Evolutionary conservation across 2,329 filamentous ascomycete genomes (phyloP), one percentile per base, ranked within the genome.

Genomic region (Sporothrix luriei): DNA sequence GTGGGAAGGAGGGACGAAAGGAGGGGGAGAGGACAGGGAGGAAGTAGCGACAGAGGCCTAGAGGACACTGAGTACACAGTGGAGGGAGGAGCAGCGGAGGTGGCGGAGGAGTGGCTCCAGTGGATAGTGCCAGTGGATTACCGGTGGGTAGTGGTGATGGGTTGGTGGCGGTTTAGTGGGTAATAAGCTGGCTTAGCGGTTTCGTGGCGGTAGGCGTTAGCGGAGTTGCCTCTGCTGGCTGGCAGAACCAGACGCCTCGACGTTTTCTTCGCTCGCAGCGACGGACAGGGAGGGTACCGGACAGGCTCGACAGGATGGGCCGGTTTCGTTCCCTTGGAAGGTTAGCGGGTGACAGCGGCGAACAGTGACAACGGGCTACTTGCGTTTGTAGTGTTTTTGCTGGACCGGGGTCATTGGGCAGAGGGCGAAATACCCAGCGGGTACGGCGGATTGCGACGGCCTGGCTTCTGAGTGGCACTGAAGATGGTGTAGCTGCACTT

Each of bases 211-310:
- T 10, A 9, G 54, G 33, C 33, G 38, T 59, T 59, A 40, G 55
- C 55, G 55, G 19, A 40, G 55, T 59, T 21, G 11, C n/a, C 51
- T 55, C 26, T 29, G 51, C 51, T 26, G 51, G 51, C 11, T 54
- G 48, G 19, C n/a, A 33, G 33, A 9, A 9, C 33, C 9, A 7
- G 33, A 5, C 33, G 16, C 21, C 16, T n/a, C 21, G 19, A n/a
- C 46, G 7, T 19, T n/a, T 29, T 13, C 21, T 54, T 54, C 21
- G 10, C 7, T 54, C 21, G 24, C 14, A 40, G 55, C 55, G 55
- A 61, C 46, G 38, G 57, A 62, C 38, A 62, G 57, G 57, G 57
- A 62, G 57, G 57, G 57, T 33, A 61, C 24, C 43, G 55, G 55
- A 40, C 55, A 59, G 46, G 46, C 6, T 48, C 14, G 3, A n/a